Evolutionary conservation across 2,329 filamentous ascomycete genomes (phyloP).

Genomic region (Pseudogymnoascus pannorum): DNA sequence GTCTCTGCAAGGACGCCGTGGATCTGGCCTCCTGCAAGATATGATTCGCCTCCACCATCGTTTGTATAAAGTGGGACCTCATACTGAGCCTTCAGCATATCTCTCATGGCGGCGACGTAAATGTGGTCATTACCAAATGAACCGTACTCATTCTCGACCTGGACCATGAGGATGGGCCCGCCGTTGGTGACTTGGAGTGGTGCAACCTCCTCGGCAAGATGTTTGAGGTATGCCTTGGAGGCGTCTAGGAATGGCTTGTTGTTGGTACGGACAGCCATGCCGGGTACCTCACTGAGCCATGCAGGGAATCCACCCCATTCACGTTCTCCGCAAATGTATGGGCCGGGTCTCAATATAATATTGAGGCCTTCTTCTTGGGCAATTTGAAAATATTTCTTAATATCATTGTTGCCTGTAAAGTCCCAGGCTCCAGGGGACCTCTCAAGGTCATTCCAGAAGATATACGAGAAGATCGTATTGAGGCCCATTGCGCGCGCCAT

Average conservation of each 20-base stretch:
- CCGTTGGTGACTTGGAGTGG: conserved; percentile 39
- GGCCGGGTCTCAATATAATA: conserved; percentile 40
- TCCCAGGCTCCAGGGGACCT: conserved; percentile 34
- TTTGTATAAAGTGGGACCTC: conserved; percentile 42
- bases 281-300: conserved; percentile 36
- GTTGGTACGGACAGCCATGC: conserved; percentile 33
- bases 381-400: conserved; percentile 40
- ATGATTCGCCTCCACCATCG: conserved; percentile 38
- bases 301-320: conserved; percentile 37
- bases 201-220: conserved; percentile 37
- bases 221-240: conserved; percentile 38
- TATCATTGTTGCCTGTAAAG: conserved; percentile 36
- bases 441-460: conserved; percentile 45
- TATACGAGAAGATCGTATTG: conserved; percentile 44
- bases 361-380: conserved; percentile 41
- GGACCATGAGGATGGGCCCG: conserved; percentile 40
- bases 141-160: conserved; percentile 48
- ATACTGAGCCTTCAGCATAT: conserved; percentile 37
- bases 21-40: conserved; percentile 37
- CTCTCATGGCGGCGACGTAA: conserved; percentile 36
- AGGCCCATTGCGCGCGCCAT: conserved; percentile 41
- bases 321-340: conserved; percentile 42
- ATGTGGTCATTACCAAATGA: conserved; percentile 39
- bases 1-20: conserved; percentile 38
- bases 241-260: conserved; percentile 35